Conservation (phyloP, 139 green algal species). For the Chlamydomonas sp. region DNA sequence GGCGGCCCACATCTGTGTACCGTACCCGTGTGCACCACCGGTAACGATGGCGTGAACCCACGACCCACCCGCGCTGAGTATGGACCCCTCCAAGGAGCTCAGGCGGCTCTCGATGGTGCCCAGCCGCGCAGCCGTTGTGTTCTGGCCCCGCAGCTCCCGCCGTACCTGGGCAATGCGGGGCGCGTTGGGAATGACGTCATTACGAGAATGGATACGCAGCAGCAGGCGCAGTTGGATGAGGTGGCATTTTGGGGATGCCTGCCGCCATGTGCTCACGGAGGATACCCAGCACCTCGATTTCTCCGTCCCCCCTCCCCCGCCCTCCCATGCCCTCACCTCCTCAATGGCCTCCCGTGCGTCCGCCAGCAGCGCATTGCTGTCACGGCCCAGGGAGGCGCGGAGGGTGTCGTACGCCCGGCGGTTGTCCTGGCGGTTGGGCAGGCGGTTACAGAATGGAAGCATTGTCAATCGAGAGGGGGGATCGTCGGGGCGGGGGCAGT, state of each 20-base stretch:
- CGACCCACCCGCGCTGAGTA: conserved; percentile 44
- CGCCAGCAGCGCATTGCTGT: conserved; percentile 32
- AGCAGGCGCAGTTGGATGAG: no score
- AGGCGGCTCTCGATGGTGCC: conserved; percentile 49
- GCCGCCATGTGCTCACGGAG: neutral
- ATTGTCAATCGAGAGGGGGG: no score
- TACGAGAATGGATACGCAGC: no score
- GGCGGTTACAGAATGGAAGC: no score
- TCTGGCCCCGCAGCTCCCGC: conserved; percentile 33
- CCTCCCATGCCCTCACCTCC: conserved; percentile 1
- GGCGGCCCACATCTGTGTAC: neutral
- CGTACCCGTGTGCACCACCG: neutral
- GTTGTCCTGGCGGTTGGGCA: conserved; percentile 7
- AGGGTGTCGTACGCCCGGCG: conserved; percentile 31
- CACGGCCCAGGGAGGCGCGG: conserved; percentile 31
- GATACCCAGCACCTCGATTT: neutral
- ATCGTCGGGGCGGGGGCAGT: no score
- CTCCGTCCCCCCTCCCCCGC: neutral
- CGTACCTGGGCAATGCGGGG: neutral
- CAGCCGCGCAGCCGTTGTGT: conserved; percentile 38
- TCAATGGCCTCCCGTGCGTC: conserved; percentile 47
- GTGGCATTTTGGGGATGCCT: no score
- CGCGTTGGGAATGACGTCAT: no score
- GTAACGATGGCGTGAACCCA: neutral
- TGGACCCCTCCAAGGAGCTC: conserved; percentile 43